Evolutionary conservation across 768 basidiomycete genomes (phyloP).

Genomic region (Mycena metata): DNA sequence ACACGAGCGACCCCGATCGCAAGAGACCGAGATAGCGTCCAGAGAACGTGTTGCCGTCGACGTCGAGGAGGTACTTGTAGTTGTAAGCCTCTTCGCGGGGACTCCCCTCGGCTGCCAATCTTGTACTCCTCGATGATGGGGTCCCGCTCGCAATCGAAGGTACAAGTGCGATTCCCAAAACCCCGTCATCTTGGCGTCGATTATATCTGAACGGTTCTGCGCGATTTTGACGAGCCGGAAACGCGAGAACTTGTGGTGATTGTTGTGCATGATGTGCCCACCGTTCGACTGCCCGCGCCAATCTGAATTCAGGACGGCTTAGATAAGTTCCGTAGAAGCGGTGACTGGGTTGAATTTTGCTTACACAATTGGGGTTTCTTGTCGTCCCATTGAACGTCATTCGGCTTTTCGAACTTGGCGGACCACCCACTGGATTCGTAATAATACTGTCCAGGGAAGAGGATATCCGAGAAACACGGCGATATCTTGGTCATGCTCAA

Average conservation of each 20-base stretch:
- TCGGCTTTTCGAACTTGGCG: not conserved
- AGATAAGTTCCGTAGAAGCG: not conserved
- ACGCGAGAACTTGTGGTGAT: constrained; percentile 20
- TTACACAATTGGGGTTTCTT: constrained; percentile 13
- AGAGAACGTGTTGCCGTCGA: constrained; percentile 19
- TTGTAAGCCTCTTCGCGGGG: constrained; percentile 11
- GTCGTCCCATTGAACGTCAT: constrained; percentile 10
- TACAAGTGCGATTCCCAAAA: not conserved
- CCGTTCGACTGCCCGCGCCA: constrained; percentile 21
- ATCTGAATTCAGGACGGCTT: not conserved
- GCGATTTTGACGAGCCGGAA: constrained; percentile 14
- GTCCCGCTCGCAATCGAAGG: not conserved
- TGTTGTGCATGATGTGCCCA: constrained; percentile 5
- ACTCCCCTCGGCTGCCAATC: not conserved
- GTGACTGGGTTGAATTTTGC: not conserved
- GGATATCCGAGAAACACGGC: constrained; percentile 17
- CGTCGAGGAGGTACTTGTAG: constrained; percentile 16
- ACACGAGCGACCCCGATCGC: constrained; percentile 16
- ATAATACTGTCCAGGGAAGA: constrained; percentile 24
- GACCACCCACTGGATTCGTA: constrained; percentile 3
- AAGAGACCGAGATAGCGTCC: constrained; percentile 16
- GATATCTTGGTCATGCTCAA: constrained; percentile 18
- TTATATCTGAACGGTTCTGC: not conserved
- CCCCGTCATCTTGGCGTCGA: constrained; percentile 10
- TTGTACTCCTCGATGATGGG: constrained; percentile 9